These are phyloP conservation scores for Ogataea thermomethanolica DNA, from an alignment of 805 yeast genomes.

Conservation along the genomic window DNA sequence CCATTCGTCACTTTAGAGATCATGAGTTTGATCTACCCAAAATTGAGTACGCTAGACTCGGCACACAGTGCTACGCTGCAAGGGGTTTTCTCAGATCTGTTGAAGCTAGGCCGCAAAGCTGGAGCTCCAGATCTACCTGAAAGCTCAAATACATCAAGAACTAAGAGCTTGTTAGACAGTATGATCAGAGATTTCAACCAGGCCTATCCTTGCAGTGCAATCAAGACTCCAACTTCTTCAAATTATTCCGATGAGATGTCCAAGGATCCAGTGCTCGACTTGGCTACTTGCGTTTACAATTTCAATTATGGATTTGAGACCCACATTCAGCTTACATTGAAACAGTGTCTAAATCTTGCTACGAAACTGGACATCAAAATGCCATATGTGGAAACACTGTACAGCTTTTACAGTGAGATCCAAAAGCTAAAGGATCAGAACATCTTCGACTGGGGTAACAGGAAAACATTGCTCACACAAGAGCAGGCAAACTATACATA, in stretches of 20 bases:
- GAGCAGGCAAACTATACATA: neutral
- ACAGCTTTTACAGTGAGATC: conserved; percentile 22
- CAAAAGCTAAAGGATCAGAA: conserved; percentile 13
- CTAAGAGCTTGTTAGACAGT: conserved; percentile 17
- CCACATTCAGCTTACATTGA: conserved; percentile 18
- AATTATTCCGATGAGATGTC: conserved; percentile 3
- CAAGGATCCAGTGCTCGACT: conserved; percentile 11
- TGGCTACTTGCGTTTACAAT: conserved; percentile 21
- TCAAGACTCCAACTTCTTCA: conserved; percentile 10
- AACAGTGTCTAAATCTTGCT: conserved; percentile 20
- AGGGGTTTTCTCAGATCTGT: conserved; percentile 24
- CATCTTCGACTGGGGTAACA: conserved; percentile 23
- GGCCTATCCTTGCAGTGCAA: conserved; percentile 15
- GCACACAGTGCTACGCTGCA: conserved; percentile 11
- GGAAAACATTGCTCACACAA: conserved; percentile 1
- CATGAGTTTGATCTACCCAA: conserved; percentile 22
- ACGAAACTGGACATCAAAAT: conserved; percentile 8
- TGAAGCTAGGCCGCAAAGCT: conserved; percentile 19
- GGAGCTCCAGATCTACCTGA: conserved; percentile 30
- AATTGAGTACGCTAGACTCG: conserved; percentile 12
- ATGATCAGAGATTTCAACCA: conserved; percentile 24
- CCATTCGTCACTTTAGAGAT: conserved; percentile 25
- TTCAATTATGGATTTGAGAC: conserved; percentile 20
- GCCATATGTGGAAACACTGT: conserved; percentile 24
- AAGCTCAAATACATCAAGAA: conserved; percentile 12